A percentile compares a stretch with the other conserved stretches of the same genome.
phyloP scores from a whole-genome alignment of 2,329 filamentous ascomycete species.

The Pseudodiploospora longispora region DNA sequence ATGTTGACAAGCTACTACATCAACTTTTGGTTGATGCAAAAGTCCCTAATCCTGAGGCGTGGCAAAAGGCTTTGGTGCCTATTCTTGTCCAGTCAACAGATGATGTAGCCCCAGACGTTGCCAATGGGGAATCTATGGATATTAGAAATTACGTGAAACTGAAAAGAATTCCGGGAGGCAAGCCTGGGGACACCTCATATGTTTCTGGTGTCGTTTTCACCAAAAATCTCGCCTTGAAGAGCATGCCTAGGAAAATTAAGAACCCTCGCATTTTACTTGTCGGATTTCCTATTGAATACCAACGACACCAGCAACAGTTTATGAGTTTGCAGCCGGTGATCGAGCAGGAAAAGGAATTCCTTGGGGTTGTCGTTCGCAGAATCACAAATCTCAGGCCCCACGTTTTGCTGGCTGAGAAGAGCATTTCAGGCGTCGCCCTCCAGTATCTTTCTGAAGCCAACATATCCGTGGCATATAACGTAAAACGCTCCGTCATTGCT shows the following conservation, averaged over 20 bases:
- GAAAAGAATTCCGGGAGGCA: constrained; percentile 89
- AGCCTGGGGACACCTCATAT: constrained; percentile 87
- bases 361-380: constrained; percentile 83
- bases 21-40: constrained; percentile 74
- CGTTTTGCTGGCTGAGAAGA: constrained; percentile 83
- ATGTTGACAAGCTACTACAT: constrained; percentile 75
- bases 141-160: constrained; percentile 96
- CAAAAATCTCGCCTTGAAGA: constrained; percentile 93
- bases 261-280: constrained; percentile 86
- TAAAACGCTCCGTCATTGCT: constrained; percentile 91
- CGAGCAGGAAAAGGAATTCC: constrained; percentile 88
- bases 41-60: constrained; percentile 65
- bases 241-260: constrained; percentile 80
- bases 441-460: constrained; percentile 81
- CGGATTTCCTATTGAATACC: constrained; percentile 93
- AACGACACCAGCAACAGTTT: constrained; percentile 78
- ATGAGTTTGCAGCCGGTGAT: constrained; percentile 98
- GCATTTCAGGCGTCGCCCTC: constrained; percentile 83
- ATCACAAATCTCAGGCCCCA: constrained; percentile 82
- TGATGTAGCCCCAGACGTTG: constrained; percentile 88
- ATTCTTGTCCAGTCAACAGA: constrained; percentile 87
- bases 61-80: constrained; percentile 85
- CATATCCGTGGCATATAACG: constrained; percentile 91
- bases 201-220: constrained; percentile 95
- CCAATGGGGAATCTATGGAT: constrained; percentile 88